Base-by-base conservation (phyloP, 768 basidiomycete genomes). In the Collybia mongolica region DNA sequence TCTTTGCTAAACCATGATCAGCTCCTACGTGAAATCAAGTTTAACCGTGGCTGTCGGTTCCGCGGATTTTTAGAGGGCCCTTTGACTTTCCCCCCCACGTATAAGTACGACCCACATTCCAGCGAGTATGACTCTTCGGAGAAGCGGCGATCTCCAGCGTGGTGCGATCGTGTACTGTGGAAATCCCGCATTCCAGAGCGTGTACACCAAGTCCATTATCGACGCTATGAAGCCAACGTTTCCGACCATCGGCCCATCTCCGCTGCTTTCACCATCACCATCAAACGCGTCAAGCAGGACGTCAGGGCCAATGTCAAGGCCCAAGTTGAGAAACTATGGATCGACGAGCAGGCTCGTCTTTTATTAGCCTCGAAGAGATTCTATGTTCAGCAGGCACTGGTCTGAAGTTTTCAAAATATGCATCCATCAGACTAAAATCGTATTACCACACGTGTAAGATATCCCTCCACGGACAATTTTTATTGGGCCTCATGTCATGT, bases 151-250 rank as follows among this genome's bases (percentile, higher is more conserved):
- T 76, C 84, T 6, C 96, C 96, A 3, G 94, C 96, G 2, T 99
- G 95, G 94, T 99, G 96, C 64, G 96, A 99, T 65, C 86, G 96
- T 5, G 82, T 99, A 18, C 71, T 98, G 37, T 96, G 86, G 83
- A 82, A 84, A 3, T 72, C 81, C 37, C 73, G 73, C 14, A 80
- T 76, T 14, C 72, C 74, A 12, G 68, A 65, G 11, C 75, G 90
- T 6, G 84, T 96, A 23, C 63, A 72, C 47, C 77, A 82, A 61
- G 52, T 90, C 56, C 82, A 83, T 59, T 97, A 99, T 66, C 66
- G 67, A 38, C 76, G 96, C 17, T 95, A 91, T 66, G 94, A 97
- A 66, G 80, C 77, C 45, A 90, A 92, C 56, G 83, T 95, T 4
- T 91, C 90, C 7, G 94, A 98, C 69, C 95, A 97, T 67, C 78